phyloP scores from a whole-genome alignment of 768 basidiomycete genomes.

The Strobilomyces echinocephalus region DNA sequence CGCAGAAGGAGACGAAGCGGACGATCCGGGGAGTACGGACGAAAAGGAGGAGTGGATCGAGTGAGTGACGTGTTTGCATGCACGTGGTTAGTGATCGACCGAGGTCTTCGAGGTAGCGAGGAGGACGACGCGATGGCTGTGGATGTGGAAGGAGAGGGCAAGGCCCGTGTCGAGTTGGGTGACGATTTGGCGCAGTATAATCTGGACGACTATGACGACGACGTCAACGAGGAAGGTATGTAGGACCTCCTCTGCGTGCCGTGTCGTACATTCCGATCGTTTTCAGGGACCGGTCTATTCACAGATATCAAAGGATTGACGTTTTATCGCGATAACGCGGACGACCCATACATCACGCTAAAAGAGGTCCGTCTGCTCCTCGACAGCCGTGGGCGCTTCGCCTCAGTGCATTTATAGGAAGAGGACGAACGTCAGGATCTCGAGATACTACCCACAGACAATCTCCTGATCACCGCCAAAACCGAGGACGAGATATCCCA shows the following conservation, averaged over 20 bases:
- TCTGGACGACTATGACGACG: constrained; percentile 88
- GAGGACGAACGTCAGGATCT: constrained; percentile 83
- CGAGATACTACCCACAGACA: constrained; percentile 85
- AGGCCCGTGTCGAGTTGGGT: constrained; percentile 26
- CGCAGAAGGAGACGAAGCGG: constrained; percentile 61
- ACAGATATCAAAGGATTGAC: constrained; percentile 93
- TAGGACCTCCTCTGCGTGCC: background rate
- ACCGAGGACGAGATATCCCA: constrained; percentile 97
- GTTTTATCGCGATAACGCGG: constrained; percentile 85
- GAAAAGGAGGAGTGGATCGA: constrained; percentile 75
- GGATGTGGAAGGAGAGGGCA: constrained; percentile 29
- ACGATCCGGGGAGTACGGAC: constrained; percentile 39
- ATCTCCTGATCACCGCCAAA: constrained; percentile 87
- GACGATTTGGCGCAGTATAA: constrained; percentile 83
- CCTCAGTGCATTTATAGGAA: constrained; percentile 10
- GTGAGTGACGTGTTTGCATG: constrained; percentile 48
- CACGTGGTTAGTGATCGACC: constrained; percentile 10
- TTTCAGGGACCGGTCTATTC: constrained; percentile 69
- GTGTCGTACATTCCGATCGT: background rate
- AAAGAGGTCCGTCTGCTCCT: constrained; percentile 65
- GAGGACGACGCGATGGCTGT: constrained; percentile 63
- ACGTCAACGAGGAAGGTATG: constrained; percentile 41
- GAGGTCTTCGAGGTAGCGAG: constrained; percentile 33
- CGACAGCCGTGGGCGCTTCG: background rate
- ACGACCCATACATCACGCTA: constrained; percentile 95